A percentile compares a stretch with the other conserved stretches of the same genome.
These are phyloP conservation scores for Chlorella sp. DNA, from an alignment of 139 green algal genomes.

Conservation along the genomic window DNA sequence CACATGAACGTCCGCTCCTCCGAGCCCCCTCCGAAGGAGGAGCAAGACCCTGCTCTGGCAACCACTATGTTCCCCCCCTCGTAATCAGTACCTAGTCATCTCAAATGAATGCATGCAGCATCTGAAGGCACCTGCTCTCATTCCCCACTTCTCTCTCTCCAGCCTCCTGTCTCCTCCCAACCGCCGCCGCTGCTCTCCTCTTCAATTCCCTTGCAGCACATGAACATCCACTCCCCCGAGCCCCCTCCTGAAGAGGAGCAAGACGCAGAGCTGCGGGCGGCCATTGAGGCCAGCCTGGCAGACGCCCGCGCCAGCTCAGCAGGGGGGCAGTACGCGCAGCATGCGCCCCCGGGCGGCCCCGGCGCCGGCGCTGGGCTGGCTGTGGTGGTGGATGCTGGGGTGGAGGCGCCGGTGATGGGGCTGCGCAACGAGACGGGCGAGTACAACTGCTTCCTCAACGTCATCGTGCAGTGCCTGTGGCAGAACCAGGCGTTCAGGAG, in stretches of 20 bases:
- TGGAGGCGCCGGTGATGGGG: background rate
- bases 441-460: constrained; percentile 96
- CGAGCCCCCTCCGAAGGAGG: background rate
- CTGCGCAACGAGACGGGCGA: constrained; percentile 37
- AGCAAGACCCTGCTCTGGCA: too few relatives aligned
- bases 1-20: background rate
- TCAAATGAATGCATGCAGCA: too few relatives aligned
- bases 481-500: constrained; percentile 3
- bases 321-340: background rate
- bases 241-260: background rate
- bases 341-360: background rate
- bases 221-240: background rate
- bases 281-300: constrained; percentile 14
- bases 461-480: constrained; percentile 78
- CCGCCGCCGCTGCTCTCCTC: too few relatives aligned
- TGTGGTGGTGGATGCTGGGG: background rate
- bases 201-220: background rate
- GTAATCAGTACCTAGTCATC: too few relatives aligned
- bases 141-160: too few relatives aligned
- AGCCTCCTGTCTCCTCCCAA: background rate
- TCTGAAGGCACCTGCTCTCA: too few relatives aligned
- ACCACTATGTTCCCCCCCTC: too few relatives aligned
- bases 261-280: background rate
- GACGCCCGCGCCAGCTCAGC: background rate
- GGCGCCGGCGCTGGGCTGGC: background rate